phyloP scores from a whole-genome alignment of 1,139 yeast species.

The Zygosaccharomyces sapae region DNA sequence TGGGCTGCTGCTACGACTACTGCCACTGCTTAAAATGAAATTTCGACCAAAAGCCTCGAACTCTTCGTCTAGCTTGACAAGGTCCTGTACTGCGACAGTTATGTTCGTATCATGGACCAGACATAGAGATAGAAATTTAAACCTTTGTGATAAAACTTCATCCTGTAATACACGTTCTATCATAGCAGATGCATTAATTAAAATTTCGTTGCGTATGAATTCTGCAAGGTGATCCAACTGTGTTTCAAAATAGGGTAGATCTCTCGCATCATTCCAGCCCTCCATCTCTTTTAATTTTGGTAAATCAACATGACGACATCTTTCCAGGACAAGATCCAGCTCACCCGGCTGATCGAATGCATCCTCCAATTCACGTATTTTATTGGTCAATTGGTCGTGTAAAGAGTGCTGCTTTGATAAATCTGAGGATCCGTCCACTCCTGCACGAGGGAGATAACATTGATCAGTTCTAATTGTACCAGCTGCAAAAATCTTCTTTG shows the following conservation, averaged over 20 bases:
- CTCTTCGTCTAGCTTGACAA: conserved; percentile 28
- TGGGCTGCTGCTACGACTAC: neutral
- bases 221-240: conserved; percentile 44
- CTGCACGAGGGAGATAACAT: conserved; percentile 25
- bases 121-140: conserved; percentile 25
- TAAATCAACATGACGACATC: conserved; percentile 37
- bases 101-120: conserved; percentile 17
- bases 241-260: conserved; percentile 43
- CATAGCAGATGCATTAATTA: conserved; percentile 52
- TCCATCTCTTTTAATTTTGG: conserved; percentile 49
- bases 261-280: conserved; percentile 47
- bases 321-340: conserved; percentile 45
- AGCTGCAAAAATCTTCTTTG: conserved; percentile 50
- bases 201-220: conserved; percentile 49
- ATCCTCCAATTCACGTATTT: conserved; percentile 49
- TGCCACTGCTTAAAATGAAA: conserved; percentile 12
- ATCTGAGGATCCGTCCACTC: conserved; percentile 16
- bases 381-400: conserved; percentile 33
- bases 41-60: conserved; percentile 29
- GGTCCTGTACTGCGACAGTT: conserved; percentile 19
- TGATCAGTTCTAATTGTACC: conserved; percentile 43
- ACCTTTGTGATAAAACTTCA: conserved; percentile 19
- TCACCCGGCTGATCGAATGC: conserved; percentile 49
- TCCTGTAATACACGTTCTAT: conserved; percentile 38
- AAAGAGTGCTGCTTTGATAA: conserved; percentile 15